These are phyloP conservation scores for Piper betle DNA, from an alignment of 164 flowering plant species.

Conservation along the genomic window DNA sequence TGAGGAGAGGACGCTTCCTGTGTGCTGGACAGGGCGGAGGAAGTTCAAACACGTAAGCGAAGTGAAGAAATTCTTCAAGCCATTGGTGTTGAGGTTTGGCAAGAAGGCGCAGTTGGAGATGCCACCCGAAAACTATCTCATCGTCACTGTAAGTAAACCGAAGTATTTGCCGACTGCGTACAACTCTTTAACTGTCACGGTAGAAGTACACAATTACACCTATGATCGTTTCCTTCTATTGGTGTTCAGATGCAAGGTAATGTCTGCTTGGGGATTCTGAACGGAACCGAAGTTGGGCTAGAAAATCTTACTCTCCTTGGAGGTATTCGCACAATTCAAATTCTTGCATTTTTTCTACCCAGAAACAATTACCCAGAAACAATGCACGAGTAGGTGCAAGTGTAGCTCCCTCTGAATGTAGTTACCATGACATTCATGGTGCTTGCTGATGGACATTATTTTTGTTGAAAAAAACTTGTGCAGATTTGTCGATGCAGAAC, in stretches of 20 bases:
- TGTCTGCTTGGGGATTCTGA: conserved; percentile 82
- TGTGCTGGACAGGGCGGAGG: conserved; percentile 82
- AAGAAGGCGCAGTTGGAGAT: conserved; percentile 42
- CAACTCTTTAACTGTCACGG: too few species aligned
- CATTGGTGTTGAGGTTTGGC: conserved; percentile 39
- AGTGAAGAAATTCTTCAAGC: conserved; percentile 46
- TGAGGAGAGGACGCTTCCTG: conserved; percentile 47
- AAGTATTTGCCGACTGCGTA: too few species aligned
- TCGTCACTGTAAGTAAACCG: conserved; percentile 60
- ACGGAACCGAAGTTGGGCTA: conserved; percentile 53
- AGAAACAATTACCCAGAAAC: too few species aligned
- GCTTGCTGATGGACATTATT: too few species aligned
- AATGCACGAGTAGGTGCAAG: too few species aligned
- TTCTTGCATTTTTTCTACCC: too few species aligned
- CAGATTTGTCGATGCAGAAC: conserved; percentile 65
- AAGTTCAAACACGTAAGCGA: conserved; percentile 49
- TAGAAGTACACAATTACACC: too few species aligned
- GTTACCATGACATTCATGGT: too few species aligned
- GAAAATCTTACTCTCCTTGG: conserved; percentile 47
- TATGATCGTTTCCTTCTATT: too few species aligned
- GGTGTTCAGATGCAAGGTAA: conserved; percentile 54
- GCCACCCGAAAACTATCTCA: conserved; percentile 68
- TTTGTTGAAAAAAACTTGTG: neutral
- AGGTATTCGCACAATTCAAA: conserved; percentile 27
- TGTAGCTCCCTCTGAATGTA: too few species aligned